Evolutionary conservation across 768 basidiomycete genomes (phyloP).

Genomic region (Panaeolus cyanescens): DNA sequence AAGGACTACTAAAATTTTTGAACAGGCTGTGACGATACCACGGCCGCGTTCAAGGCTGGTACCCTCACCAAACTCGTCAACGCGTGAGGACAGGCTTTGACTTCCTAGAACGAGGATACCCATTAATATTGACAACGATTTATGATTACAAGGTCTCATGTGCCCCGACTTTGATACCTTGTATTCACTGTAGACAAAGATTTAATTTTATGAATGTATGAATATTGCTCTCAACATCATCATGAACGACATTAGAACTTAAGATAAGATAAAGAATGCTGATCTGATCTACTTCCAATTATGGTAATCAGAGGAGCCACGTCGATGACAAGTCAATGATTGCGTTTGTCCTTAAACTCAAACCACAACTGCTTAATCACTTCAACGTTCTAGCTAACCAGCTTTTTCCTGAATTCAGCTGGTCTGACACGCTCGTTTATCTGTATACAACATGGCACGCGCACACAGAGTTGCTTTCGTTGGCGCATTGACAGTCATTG

Average conservation of each 20-base stretch:
- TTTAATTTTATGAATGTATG: too few species aligned
- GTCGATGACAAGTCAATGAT: constrained; percentile 3
- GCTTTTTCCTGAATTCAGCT: constrained; percentile 9
- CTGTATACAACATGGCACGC: constrained; percentile 52
- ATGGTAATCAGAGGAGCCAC: constrained; percentile 4
- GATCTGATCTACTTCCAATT: constrained; percentile 13
- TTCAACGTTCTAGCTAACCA: background rate
- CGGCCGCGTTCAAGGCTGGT: constrained; percentile 30
- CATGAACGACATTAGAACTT: too few species aligned
- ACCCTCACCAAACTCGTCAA: constrained; percentile 28
- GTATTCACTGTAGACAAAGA: too few species aligned
- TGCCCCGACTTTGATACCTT: background rate
- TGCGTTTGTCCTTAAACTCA: background rate
- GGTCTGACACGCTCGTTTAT: constrained; percentile 5
- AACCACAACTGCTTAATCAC: constrained; percentile 6
- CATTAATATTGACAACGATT: background rate
- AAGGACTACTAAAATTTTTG: background rate
- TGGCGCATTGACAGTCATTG: constrained; percentile 38
- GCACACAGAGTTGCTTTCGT: constrained; percentile 54
- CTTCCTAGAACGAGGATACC: background rate
- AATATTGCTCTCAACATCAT: too few species aligned
- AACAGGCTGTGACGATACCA: constrained; percentile 41
- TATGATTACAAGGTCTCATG: background rate
- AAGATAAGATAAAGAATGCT: background rate
- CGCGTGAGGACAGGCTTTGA: constrained; percentile 25